phyloP scores from a whole-genome alignment of 2,329 filamentous ascomycete species.

The Fusarium cicatricum region DNA sequence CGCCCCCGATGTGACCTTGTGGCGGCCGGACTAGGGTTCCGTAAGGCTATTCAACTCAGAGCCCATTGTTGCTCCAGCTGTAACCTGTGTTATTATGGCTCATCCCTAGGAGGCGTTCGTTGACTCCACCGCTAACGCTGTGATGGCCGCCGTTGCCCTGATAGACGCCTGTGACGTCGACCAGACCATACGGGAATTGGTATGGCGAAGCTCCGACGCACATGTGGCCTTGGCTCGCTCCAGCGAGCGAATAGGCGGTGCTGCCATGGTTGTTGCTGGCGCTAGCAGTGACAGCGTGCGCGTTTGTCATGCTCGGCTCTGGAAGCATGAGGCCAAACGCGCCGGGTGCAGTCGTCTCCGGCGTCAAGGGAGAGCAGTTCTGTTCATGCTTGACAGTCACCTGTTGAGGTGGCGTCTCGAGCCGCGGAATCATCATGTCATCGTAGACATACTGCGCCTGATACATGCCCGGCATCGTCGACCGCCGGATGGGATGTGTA shows the following conservation, averaged over 20 bases:
- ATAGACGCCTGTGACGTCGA: constrained; percentile 42
- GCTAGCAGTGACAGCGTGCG: constrained; percentile 19
- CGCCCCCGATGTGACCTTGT: constrained; percentile 22
- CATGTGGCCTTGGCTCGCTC: constrained; percentile 26
- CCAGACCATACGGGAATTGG: constrained; percentile 39
- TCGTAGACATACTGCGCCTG: constrained; percentile 31
- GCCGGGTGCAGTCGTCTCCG: constrained; percentile 22
- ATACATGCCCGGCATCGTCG: constrained; percentile 36
- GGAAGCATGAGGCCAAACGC: constrained; percentile 34
- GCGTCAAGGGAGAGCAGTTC: constrained; percentile 34
- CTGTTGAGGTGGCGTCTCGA: constrained; percentile 34
- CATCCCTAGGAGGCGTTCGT: constrained; percentile 33
- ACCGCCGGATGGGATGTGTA: constrained; percentile 19
- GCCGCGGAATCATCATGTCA: constrained; percentile 30
- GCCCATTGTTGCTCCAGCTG: constrained; percentile 30
- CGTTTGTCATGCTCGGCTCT: constrained; percentile 30
- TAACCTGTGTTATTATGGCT: constrained; percentile 21
- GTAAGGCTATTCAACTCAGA: constrained; percentile 19
- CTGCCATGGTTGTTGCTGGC: constrained; percentile 16
- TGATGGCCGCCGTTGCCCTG: constrained; percentile 24
- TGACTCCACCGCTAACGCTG: constrained; percentile 27
- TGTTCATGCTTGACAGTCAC: constrained; percentile 28
- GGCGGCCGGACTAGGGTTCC: constrained; percentile 18
- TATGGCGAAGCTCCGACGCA: constrained; percentile 32
- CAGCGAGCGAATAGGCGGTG: constrained; percentile 30